A percentile compares a stretch with the other conserved stretches of the same genome.
Evolutionary conservation across 345 rosid species (phyloP).

Genomic region (Eucalyptus regnans): DNA sequence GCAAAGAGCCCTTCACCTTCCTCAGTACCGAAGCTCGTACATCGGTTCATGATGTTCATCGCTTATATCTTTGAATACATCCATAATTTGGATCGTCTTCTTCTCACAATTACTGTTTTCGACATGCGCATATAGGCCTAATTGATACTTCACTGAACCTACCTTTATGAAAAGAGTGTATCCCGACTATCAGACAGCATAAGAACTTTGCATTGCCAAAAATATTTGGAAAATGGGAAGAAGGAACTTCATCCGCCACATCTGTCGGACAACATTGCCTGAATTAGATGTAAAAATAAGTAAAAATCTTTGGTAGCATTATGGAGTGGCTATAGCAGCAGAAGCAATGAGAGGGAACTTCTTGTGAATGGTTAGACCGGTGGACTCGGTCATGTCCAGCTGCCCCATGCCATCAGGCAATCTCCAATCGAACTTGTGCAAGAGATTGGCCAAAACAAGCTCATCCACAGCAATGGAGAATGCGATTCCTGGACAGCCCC

Average conservation of each 20-base stretch:
- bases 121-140: no score
- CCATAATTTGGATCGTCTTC: no score
- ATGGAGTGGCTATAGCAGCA: background rate
- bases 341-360: conserved; percentile 8
- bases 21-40: no score
- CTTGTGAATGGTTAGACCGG: conserved; percentile 17
- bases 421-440: conserved; percentile 45
- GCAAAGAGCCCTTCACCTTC: no score
- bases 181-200: no score
- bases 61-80: no score
- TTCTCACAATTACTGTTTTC: no score
- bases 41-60: no score
- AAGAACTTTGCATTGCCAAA: no score
- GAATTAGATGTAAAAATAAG: background rate
- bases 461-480: conserved; percentile 26
- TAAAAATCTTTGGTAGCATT: background rate
- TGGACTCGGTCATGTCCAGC: conserved; percentile 19
- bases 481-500: conserved; percentile 31
- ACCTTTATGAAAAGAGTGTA: no score
- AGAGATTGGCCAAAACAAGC: conserved; percentile 36
- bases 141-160: no score
- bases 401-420: conserved; percentile 25
- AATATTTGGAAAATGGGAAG: no score
- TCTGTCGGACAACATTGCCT: background rate
- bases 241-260: background rate